Evolutionary conservation across 805 yeast species (phyloP).

Genomic region (Helenozyma baotianmanensis): DNA sequence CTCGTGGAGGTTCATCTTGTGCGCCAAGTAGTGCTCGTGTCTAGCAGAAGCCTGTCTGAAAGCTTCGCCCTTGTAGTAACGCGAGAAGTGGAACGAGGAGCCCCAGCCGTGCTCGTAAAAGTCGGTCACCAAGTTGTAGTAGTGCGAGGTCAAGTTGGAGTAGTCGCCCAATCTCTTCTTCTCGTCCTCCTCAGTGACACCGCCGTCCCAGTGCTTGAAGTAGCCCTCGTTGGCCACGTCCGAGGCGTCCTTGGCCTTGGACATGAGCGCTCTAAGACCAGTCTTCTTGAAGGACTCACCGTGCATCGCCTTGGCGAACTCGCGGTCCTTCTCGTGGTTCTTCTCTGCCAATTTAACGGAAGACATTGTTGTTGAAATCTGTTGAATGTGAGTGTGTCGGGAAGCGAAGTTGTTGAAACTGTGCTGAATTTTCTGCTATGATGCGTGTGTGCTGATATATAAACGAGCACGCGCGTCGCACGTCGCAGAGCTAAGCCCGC

Average conservation of each 20-base stretch:
- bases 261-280: conserved; percentile 73
- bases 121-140: conserved; percentile 95
- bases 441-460: too few species aligned
- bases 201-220: conserved; percentile 97
- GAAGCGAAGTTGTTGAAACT: too few species aligned
- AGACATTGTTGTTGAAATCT: conserved; percentile 18
- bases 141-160: conserved; percentile 87
- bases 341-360: conserved; percentile 39
- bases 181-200: conserved; percentile 69
- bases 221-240: conserved; percentile 82
- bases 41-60: conserved; percentile 93
- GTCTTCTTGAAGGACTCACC: conserved; percentile 66
- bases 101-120: conserved; percentile 99
- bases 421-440: too few species aligned
- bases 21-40: conserved; percentile 94
- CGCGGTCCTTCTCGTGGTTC: conserved; percentile 54
- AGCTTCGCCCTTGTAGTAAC: conserved; percentile 90
- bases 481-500: too few species aligned
- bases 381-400: too few species aligned
- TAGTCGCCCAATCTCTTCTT: conserved; percentile 74
- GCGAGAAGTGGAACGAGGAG: conserved; percentile 92
- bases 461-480: too few species aligned
- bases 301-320: conserved; percentile 82
- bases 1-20: conserved; percentile 73
- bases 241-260: conserved; percentile 68